Evolutionary conservation across 768 basidiomycete species (phyloP), one percentile per base, ranked within the genome.

Genomic region (Panaeolus papilionaceus): DNA sequence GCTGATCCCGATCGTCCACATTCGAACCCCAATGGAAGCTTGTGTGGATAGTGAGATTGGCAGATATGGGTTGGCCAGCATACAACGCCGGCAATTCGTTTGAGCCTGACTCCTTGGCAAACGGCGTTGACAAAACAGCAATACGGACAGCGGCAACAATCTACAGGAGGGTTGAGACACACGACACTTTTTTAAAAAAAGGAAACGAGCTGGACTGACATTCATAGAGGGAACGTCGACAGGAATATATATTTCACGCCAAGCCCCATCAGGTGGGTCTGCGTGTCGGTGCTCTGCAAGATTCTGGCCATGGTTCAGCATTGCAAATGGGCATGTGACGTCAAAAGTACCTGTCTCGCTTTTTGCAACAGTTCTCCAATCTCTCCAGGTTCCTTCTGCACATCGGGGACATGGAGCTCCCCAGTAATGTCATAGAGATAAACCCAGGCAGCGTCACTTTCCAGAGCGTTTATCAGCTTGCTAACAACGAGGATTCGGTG

Each of bases 21-120:
- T 72, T 80, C 6, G 84, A 81, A 38, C 89, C 85, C 95, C 95
- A 96, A 69, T 91, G 89, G 73, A 94, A 91, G 3, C 91, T 90
- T 0, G 92, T 93, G 40, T 81, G 81, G 33, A 98, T 87, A 1
- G 81, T 83, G 39, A 98, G 78, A 11, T 81, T 82, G 0, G 89
- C 89, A 18, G 87, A 81, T n/a, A 97, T 85, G 0, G 95, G 93
- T 71, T 96, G 93, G 0, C 96, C 96, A 26, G 96, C 95, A 72
- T 94, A 96, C 71, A 92, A 79, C 2, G 85, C 82, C 4, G 79
- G 74, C 14, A 76, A 65, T 51, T 77, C 74, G 38, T 73, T 73
- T 39, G 65, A 62, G 42, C 73, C 26, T 65, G 67, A 47, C 70
- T 72, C 42, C 71, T 80, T 64, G 73, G 77, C 67, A 80, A 84